These are phyloP conservation scores for Hanseniaspora occidentalis DNA, from an alignment of 805 yeast genomes.

Conservation along the genomic window DNA sequence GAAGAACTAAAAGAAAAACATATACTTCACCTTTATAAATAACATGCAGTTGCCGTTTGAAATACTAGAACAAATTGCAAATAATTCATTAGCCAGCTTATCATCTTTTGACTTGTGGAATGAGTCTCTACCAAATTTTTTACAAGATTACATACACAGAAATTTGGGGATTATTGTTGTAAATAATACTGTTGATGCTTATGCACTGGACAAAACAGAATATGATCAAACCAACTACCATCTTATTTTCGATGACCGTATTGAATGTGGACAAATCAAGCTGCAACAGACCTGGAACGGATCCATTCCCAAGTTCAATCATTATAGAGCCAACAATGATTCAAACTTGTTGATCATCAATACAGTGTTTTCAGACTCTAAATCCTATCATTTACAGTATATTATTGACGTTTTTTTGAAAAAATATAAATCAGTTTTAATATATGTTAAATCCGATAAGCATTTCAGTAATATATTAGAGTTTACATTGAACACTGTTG, in stretches of 20 bases:
- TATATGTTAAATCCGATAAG: slow-evolving; percentile 14
- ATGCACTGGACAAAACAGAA: not conserved
- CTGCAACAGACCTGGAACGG: not conserved
- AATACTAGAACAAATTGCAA: slow-evolving; percentile 14
- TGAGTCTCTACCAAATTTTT: slow-evolving; percentile 9
- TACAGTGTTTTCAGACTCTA: not conserved
- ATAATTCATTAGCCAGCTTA: slow-evolving; percentile 14
- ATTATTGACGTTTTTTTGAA: slow-evolving; percentile 7
- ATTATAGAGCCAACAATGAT: not conserved
- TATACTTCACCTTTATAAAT: too few relatives aligned
- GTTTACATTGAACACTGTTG: slow-evolving; percentile 9
- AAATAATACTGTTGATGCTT: slow-evolving; percentile 3
- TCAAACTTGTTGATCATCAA: not conserved
- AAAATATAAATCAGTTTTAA: slow-evolving; percentile 9
- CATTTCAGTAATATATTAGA: slow-evolving; percentile 15
- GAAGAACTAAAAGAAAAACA: not conserved
- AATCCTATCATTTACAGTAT: not conserved
- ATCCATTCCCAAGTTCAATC: not conserved
- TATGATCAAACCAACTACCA: not conserved
- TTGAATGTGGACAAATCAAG: not conserved
- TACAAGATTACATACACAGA: slow-evolving; percentile 7
- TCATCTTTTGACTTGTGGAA: slow-evolving; percentile 17
- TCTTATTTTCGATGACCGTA: not conserved
- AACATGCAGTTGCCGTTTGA: slow-evolving; percentile 17
- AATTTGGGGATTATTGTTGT: slow-evolving; percentile 16